Evolutionary conservation across 2,329 filamentous ascomycete genomes (phyloP), one percentile per base, ranked within the genome.

Genomic region (Penicillium sp.): DNA sequence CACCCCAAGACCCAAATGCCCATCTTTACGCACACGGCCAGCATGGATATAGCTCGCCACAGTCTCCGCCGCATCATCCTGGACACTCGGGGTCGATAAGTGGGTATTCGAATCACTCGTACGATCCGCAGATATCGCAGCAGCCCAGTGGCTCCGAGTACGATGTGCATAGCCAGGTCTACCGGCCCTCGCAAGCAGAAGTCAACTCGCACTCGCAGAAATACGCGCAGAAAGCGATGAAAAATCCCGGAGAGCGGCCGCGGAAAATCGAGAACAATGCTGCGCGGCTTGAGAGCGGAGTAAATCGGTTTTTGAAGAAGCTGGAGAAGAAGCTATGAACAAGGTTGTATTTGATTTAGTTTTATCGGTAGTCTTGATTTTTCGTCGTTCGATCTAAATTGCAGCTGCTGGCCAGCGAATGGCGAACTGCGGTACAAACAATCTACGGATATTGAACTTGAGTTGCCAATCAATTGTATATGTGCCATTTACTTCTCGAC

Each of bases 111-210:
- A 60, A 60, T 27, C 69, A 66, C 44, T 59, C 62, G 9, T 70
- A 71, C 47, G 58, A 55, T n/a, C 43, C 56, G 4, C 55, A 52
- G 4, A 48, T 41, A 14, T 45, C 47, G 15, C 45, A 48, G 35
- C 32, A 44, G 33, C 42, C 41, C n/a, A 44, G 44, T 28, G 42
- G 35, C 42, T 60, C 48, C 10, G 61, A 62, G 25, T 71, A 70
- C 39, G 62, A 67, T 42, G 52, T 72, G 7, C 70, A 73, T 48
- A 62, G 51, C 27, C 70, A 72, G 44, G 50, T 71, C 10, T 72
- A 72, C 40, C 54, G 64, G 32, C 69, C 69, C 1, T 70, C 69
- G 0, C 65, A 69, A 35, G 55, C 55, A 11, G 69, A 72, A 44
- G 60, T 59, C 9, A 50, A 50, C 4, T 57, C 56, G 1, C 59